These are phyloP conservation scores for Phytopythium aichiense DNA, from an alignment of 352 stramenopile genomes.

Conservation along the genomic window DNA sequence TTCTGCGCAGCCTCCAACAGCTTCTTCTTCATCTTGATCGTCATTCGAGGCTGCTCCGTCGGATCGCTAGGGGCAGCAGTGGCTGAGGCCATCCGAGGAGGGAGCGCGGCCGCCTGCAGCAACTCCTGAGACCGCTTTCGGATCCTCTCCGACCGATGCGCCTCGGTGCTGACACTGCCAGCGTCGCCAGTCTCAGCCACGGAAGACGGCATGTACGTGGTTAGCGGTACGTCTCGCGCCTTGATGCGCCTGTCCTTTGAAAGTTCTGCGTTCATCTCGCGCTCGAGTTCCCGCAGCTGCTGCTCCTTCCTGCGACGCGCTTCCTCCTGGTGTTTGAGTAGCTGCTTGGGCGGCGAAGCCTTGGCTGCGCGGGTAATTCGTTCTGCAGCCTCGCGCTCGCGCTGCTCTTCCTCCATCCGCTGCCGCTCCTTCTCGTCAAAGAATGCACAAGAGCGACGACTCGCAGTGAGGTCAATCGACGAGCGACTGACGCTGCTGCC, in stretches of 20 bases:
- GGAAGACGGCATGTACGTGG: conserved; percentile 37
- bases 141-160: conserved; percentile 48
- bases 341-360: conserved; percentile 39
- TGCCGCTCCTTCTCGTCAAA: conserved; percentile 57
- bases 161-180: conserved; percentile 20
- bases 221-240: conserved; percentile 43
- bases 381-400: conserved; percentile 18
- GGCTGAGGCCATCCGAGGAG: conserved; percentile 43
- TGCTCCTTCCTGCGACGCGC: conserved; percentile 35
- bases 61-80: not conserved
- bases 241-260: conserved; percentile 33
- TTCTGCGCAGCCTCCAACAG: conserved; percentile 37
- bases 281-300: conserved; percentile 29
- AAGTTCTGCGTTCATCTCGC: conserved; percentile 32
- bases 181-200: conserved; percentile 1
- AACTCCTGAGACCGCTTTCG: conserved; percentile 38
- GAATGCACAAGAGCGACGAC: conserved; percentile 37
- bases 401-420: conserved; percentile 29
- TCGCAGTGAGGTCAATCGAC: conserved; percentile 11
- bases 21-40: conserved; percentile 49
- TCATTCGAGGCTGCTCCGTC: conserved; percentile 16
- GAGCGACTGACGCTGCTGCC: conserved; percentile 6
- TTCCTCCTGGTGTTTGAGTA: conserved; percentile 50
- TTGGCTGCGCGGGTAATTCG: conserved; percentile 38
- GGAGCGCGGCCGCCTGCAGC: conserved; percentile 38